Percentiles rank a stretch among this genome's conserved stretches.
Evolutionary conservation across 192 early-diverging fungal species (phyloP).

Genomic region (Linnemannia elongata): DNA sequence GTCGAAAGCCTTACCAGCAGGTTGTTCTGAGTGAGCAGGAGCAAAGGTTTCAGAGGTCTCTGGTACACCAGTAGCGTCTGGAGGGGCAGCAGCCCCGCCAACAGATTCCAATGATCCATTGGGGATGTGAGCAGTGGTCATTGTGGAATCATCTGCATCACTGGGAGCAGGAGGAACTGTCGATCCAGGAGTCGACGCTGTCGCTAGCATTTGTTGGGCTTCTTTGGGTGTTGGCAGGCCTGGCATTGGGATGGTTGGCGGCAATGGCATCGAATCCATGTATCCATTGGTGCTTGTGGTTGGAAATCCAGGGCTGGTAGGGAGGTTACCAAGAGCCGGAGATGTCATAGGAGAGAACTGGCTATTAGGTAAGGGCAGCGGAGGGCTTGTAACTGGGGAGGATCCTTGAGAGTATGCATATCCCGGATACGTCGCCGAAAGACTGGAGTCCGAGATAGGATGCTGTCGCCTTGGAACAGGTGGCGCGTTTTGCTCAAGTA

Average conservation of each 20-base stretch:
- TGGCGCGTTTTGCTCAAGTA: constrained; percentile 45
- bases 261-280: constrained; percentile 22
- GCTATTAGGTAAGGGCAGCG: background rate
- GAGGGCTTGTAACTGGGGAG: background rate
- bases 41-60: background rate
- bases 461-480: constrained; percentile 34
- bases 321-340: background rate
- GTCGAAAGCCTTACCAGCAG: background rate
- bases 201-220: background rate
- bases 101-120: background rate
- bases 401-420: constrained; percentile 12
- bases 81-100: background rate
- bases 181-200: background rate
- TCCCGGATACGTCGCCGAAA: constrained; percentile 39
- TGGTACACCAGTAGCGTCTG: background rate
- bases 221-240: background rate
- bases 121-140: background rate
- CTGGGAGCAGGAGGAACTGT: background rate
- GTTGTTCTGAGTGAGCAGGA: background rate
- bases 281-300: background rate
- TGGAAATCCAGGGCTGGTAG: constrained; percentile 3
- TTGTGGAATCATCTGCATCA: constrained; percentile 1
- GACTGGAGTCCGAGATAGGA: constrained; percentile 18
- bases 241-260: constrained; percentile 4
- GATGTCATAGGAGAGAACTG: background rate